Conservation (phyloP, 768 basidiomycete genomes). For the Phanerochaete sordida region DNA sequence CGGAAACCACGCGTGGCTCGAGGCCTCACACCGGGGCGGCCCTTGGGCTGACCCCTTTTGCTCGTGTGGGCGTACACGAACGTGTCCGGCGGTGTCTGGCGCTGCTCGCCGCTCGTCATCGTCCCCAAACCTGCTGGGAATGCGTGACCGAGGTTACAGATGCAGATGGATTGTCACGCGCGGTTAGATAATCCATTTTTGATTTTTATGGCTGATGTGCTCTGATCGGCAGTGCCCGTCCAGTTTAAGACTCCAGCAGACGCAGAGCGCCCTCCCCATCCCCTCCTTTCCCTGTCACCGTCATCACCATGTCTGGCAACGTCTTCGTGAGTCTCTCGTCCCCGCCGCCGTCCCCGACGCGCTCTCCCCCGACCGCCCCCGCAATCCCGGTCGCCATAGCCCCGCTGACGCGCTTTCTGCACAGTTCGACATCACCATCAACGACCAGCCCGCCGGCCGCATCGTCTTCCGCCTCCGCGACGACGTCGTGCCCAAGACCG, state of each 20-base stretch:
- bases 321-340: conserved; percentile 28
- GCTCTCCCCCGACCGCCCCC: neutral
- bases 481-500: conserved; percentile 43
- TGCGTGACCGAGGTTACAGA: neutral
- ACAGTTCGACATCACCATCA: conserved; percentile 32
- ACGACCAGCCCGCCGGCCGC: conserved; percentile 27
- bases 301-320: conserved; percentile 24
- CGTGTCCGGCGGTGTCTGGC: neutral
- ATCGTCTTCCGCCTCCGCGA: conserved; percentile 58
- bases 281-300: conserved; percentile 6
- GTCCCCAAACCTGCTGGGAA: neutral
- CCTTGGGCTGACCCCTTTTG: neutral
- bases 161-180: conserved; percentile 9
- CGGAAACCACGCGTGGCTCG: neutral
- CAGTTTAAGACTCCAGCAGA: conserved; percentile 7
- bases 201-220: conserved; percentile 14
- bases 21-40: neutral
- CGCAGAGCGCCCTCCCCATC: conserved; percentile 5
- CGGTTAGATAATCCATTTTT: conserved; percentile 12
- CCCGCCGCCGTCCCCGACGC: neutral
- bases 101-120: neutral
- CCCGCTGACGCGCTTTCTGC: neutral
- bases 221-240: conserved; percentile 13
- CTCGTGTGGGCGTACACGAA: neutral
- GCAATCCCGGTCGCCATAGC: neutral